A percentile compares a stretch with the other conserved stretches of the same genome.
Evolutionary conservation across 768 basidiomycete genomes (phyloP).

Genomic region (Mycena pura): DNA sequence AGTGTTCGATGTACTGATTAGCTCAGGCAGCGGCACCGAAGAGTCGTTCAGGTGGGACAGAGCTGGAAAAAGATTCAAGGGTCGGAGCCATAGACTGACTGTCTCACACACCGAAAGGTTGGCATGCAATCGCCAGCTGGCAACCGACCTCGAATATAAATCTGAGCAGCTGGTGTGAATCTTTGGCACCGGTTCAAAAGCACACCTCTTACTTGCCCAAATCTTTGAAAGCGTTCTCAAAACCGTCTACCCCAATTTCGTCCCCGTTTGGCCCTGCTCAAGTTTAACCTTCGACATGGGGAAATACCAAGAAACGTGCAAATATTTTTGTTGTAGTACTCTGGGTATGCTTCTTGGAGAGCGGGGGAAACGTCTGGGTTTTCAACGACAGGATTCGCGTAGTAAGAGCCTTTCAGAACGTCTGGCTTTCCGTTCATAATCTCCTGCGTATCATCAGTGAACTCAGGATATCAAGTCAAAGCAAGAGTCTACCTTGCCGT

Average conservation of each 20-base stretch:
- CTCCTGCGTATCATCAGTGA: slow-evolving; percentile 70
- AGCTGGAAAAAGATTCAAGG: slow-evolving; percentile 45
- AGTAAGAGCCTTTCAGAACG: slow-evolving; percentile 90
- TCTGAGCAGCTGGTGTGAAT: slow-evolving; percentile 41
- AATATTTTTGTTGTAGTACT: slow-evolving; percentile 89
- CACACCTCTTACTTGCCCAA: slow-evolving; percentile 73
- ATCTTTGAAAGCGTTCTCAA: slow-evolving; percentile 88
- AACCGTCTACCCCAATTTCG: slow-evolving; percentile 70
- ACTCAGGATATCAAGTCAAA: not conserved
- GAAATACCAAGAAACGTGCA: slow-evolving; percentile 54
- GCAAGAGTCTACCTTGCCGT: slow-evolving; percentile 73
- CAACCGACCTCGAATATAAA: slow-evolving; percentile 86
- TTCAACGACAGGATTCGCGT: slow-evolving; percentile 85
- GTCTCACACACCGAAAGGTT: slow-evolving; percentile 78
- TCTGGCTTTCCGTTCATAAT: slow-evolving; percentile 97
- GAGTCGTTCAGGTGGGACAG: slow-evolving; percentile 70
- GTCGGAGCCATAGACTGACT: not conserved
- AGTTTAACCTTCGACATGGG: not conserved
- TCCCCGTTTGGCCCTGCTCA: slow-evolving; percentile 66
- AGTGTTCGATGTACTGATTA: slow-evolving; percentile 81
- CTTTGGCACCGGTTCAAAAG: slow-evolving; percentile 8
- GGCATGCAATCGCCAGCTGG: slow-evolving; percentile 85
- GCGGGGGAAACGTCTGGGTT: slow-evolving; percentile 62
- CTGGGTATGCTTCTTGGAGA: slow-evolving; percentile 66
- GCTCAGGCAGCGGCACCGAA: slow-evolving; percentile 68